These are phyloP conservation scores for Prunus yedoensis DNA, from an alignment of 331 rosid genomes.

Conservation along the genomic window DNA sequence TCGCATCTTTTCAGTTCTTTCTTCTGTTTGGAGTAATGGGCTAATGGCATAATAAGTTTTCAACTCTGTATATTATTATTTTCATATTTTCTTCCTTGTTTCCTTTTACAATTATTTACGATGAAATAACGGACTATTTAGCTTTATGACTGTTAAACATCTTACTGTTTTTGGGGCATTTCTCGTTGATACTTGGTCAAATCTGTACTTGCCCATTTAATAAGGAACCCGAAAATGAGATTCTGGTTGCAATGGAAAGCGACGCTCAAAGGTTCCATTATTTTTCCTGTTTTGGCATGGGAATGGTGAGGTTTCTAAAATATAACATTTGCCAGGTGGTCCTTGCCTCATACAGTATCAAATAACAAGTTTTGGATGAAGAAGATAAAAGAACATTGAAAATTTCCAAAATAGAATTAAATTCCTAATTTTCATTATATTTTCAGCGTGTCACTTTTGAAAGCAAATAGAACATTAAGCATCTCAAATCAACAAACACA, in stretches of 20 bases:
- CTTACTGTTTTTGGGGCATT: too few species aligned
- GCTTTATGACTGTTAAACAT: too few species aligned
- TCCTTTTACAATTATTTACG: background rate
- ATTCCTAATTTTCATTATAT: background rate
- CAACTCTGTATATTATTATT: background rate
- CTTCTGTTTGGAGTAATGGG: constrained; percentile 23
- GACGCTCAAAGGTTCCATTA: background rate
- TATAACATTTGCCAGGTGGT: background rate
- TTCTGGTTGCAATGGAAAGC: background rate
- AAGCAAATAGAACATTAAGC: background rate
- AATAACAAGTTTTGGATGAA: background rate
- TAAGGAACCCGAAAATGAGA: too few species aligned
- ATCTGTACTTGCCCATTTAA: too few species aligned
- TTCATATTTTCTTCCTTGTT: too few species aligned
- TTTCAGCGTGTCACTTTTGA: background rate
- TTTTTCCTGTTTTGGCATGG: background rate
- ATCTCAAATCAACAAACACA: background rate
- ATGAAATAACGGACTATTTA: background rate
- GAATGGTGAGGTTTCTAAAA: background rate
- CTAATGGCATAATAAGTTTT: constrained; percentile 18
- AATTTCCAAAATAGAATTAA: background rate
- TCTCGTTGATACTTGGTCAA: too few species aligned
- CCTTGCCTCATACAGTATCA: background rate
- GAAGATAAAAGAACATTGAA: background rate
- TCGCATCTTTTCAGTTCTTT: constrained; percentile 21